Base-by-base conservation (phyloP, 257 asterid species). In the Scutellaria baicalensis region DNA sequence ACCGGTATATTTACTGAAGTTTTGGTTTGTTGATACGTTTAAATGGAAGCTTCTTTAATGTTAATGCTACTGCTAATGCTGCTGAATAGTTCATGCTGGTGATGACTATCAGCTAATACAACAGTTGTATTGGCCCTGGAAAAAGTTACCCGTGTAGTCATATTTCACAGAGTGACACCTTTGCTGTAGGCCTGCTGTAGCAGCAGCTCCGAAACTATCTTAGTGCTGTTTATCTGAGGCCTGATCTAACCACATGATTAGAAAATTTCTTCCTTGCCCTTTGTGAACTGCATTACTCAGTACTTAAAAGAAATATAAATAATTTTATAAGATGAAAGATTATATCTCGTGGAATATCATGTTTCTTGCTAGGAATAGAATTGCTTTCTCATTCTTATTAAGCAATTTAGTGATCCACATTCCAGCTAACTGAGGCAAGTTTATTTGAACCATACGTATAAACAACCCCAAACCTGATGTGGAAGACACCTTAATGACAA, bases 1-100 rank as follows among this genome's bases (percentile, higher is more conserved):
- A 77, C 89, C 84, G 83, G 97, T 87, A 86, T 69, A 89, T 16
- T 66, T 61, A 38, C 77, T 44, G 27, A 39, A 56, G 75, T 57
- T 56, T 64, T 57, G 64, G 23, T 44, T 64, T 69, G 35, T 77
- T 67, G 44, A 57, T 38, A 69, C 61, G 31, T 59, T 42, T 62
- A 17, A 35, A 36, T 51, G 42, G n/a, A 62, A 55, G 59, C 55
- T 69, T 31, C 63, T 43, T 61, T 64, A 35, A 70, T 42, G 35
- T 42, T 36, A 8, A 44, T 43, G 17, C 42, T n/a, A n/a, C n/a
- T n/a, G n/a, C n/a, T 76, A 47, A 55, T 69, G 44, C 68, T 14
- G 45, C 12, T 9, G 57, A 35, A 64, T 33, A 44, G 58, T 58
- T 68, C 35, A 48, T 77, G 68, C 62, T 23, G 31, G 7, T 66